Evolutionary conservation across 129 eudicot species (phyloP).

Genomic region (Escallonia herrerae): DNA sequence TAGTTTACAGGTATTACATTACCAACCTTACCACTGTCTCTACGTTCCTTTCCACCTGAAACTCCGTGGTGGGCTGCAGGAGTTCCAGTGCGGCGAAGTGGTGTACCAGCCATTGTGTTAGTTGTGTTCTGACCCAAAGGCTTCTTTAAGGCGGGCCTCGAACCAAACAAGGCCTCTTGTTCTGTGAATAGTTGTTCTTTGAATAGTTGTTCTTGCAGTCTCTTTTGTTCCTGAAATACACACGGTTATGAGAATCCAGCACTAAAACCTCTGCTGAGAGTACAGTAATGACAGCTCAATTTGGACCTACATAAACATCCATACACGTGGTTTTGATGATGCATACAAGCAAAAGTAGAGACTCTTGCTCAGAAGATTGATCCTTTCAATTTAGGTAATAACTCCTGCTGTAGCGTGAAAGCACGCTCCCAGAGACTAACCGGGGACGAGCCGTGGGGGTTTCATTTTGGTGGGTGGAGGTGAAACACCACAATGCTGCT

Average conservation of each 20-base stretch:
- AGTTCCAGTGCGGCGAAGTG: constrained; percentile 29
- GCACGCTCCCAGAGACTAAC: no score
- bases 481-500: no score
- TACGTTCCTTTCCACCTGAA: constrained; percentile 33
- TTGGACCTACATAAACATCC: no score
- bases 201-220: constrained; percentile 45
- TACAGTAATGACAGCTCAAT: no score
- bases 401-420: no score
- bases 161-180: constrained; percentile 45
- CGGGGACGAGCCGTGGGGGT: no score
- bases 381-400: no score
- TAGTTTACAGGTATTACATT: constrained; percentile 30
- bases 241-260: background rate
- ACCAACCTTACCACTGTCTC: constrained; percentile 25
- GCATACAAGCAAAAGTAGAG: no score
- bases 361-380: no score
- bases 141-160: constrained; percentile 30
- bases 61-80: constrained; percentile 24
- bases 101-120: constrained; percentile 34
- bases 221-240: constrained; percentile 44
- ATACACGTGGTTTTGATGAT: no score
- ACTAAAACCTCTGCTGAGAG: background rate
- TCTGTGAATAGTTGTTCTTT: constrained; percentile 42
- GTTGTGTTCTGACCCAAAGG: constrained; percentile 32
- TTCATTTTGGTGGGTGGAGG: no score